Base-by-base conservation (phyloP, 1,139 yeast genomes). In the Sugiyamaella japonica region DNA sequence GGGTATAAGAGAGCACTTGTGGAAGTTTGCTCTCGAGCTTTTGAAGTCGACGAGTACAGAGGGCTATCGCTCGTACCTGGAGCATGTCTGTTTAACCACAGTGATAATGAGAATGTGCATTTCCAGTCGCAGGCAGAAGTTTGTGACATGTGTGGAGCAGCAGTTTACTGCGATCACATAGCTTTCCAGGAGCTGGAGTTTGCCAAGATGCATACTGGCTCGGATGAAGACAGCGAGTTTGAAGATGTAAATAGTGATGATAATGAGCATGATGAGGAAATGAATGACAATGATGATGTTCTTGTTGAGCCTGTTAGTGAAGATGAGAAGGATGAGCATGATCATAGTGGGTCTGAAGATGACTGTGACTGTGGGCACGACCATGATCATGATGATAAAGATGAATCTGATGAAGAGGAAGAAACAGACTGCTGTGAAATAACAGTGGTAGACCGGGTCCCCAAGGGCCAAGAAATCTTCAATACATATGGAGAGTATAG, bases 1-100 rank as follows among this genome's bases (percentile, higher is more conserved):
- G 68, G 66, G n/a, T 74, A 70, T 55, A 53, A 58, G 10, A 56
- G 64, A n/a, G 69, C 75, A 0, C 58, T 71, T 17, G 60, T 69
- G 13, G 66, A 69, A 4, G 83, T 89, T 12, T 82, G 90, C 0
- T 83, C 95, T 0, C 76, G 96, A 56, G 90, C 91, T 1, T 89
- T 90, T 67, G 84, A 84, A 53, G 83, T 91, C 16, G 97, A 91
- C 67, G 78, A 76, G 48, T 89, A 72, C 67, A 88, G 85, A 63
- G 87, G 84, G 28, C 77, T 86, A 40, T 88, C 87, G 0, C 73
- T 91, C 57, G 96, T 90, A 31, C 97, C 97, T 0, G 91, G 91
- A 13, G 97, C 97, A 0, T 96, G 91, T 69, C 73, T 91, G 49
- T 90, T 90, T 72, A 90, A 90, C 62, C 97, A 89, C 66, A 73